Conservation (phyloP, 352 stramenopile species). For the Globisporangium canariense region DNA sequence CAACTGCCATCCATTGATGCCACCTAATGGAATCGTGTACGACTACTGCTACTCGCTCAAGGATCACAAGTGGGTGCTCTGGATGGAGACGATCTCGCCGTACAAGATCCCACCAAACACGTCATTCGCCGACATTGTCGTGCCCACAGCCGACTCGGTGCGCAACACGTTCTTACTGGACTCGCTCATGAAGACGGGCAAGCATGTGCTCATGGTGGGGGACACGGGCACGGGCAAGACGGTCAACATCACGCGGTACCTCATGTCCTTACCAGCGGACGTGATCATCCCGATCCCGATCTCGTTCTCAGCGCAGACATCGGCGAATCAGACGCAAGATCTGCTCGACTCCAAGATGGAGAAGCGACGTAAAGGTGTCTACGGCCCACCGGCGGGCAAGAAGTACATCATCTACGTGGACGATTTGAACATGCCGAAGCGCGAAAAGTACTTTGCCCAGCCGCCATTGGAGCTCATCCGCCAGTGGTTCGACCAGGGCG, state of each 20-base stretch:
- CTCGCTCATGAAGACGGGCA: constrained; percentile 72
- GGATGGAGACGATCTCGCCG: constrained; percentile 90
- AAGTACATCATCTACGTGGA: constrained; percentile 95
- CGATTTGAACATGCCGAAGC: constrained; percentile 95
- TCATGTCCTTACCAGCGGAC: constrained; percentile 84
- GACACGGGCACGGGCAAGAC: constrained; percentile 94
- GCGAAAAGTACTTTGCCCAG: constrained; percentile 93
- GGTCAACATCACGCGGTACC: constrained; percentile 89
- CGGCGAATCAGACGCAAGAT: constrained; percentile 91
- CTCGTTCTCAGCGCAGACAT: constrained; percentile 92
- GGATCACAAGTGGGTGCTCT: constrained; percentile 88
- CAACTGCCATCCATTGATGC: constrained; percentile 54
- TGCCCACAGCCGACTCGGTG: constrained; percentile 92
- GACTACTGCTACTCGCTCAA: constrained; percentile 90
- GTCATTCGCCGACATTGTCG: constrained; percentile 90
- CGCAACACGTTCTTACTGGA: constrained; percentile 92
- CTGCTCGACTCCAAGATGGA: constrained; percentile 92
- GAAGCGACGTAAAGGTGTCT: constrained; percentile 91
- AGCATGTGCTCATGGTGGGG: constrained; percentile 94
- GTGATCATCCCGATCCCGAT: constrained; percentile 90
- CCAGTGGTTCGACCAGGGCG: constrained; percentile 93
- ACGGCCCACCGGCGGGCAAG: constrained; percentile 88
- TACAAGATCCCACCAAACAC: constrained; percentile 75
- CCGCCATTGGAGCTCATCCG: constrained; percentile 93
- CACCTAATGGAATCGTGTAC: constrained; percentile 73